Conservation (phyloP, 169 alveolate genomes). For the Toxoplasma gondii region DNA sequence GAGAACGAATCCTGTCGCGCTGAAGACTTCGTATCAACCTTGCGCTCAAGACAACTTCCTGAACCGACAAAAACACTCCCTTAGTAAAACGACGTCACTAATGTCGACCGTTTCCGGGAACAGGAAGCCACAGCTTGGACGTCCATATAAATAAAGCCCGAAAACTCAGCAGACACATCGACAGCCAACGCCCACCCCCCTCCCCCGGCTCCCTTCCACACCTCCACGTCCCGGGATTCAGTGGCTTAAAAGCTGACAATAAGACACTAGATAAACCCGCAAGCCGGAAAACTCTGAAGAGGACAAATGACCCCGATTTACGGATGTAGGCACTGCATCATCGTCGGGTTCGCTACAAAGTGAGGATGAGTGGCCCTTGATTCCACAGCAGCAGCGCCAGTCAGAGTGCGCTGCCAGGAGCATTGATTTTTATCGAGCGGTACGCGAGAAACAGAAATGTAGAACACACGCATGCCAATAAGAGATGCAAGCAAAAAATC, state of each 20-base stretch:
- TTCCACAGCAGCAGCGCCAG: conserved; percentile 9
- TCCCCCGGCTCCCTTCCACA: background rate
- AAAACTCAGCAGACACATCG: background rate
- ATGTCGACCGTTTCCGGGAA: background rate
- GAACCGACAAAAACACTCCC: conserved; percentile 13
- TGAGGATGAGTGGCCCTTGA: background rate
- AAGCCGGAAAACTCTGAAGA: background rate
- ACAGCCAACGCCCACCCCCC: background rate
- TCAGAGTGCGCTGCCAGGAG: conserved; percentile 5
- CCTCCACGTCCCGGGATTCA: background rate
- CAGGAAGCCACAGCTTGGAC: background rate
- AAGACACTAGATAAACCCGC: background rate
- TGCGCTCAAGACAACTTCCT: conserved; percentile 2
- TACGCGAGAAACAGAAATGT: background rate
- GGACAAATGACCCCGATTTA: background rate
- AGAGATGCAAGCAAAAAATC: background rate
- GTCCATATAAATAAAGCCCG: background rate
- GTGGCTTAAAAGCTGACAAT: background rate
- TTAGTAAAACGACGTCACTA: background rate
- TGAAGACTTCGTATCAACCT: background rate
- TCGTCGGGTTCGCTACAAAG: background rate
- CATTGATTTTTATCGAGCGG: background rate
- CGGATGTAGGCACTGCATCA: background rate
- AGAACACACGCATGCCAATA: conserved; percentile 19
- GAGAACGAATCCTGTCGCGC: background rate